These are phyloP conservation scores for Pseudotsuga menziesii DNA, from an alignment of 75 land plant genomes.

Conservation along the genomic window DNA sequence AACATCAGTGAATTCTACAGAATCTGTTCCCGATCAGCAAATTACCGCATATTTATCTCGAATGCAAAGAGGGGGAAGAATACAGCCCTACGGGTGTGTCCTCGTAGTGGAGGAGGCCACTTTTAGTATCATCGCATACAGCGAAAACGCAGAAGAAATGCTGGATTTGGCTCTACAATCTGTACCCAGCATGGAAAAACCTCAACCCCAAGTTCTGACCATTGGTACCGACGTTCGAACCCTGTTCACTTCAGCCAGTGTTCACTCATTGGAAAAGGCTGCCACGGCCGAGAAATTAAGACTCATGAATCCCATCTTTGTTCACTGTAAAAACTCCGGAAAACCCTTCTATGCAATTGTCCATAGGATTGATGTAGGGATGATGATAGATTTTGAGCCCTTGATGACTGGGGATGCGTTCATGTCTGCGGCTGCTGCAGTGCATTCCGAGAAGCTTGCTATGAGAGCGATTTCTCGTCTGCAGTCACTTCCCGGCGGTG, in stretches of 20 bases:
- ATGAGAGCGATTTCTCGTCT: constrained; percentile 85
- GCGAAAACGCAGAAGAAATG: constrained; percentile 72
- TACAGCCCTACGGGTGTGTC: constrained; percentile 95
- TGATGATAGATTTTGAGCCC: constrained; percentile 97
- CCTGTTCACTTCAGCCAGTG: constrained; percentile 60
- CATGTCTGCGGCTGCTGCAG: constrained; percentile 80
- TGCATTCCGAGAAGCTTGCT: constrained; percentile 98
- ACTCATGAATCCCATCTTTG: too few species aligned
- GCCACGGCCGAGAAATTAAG: too few species aligned
- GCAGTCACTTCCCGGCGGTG: constrained; percentile 92
- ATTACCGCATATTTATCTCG: constrained; percentile 80
- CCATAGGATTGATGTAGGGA: constrained; percentile 92
- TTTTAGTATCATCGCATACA: constrained; percentile 62
- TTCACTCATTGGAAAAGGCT: constrained; percentile 49
- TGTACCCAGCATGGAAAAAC: constrained; percentile 43
- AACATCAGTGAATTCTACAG: constrained; percentile 39
- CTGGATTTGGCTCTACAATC: constrained; percentile 61
- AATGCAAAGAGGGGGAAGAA: constrained; percentile 85
- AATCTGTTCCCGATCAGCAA: constrained; percentile 56
- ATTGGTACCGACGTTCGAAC: constrained; percentile 72
- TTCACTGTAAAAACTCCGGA: constrained; percentile 7
- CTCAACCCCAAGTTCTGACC: constrained; percentile 11
- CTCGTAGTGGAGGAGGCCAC: constrained; percentile 66
- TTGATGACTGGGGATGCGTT: constrained; percentile 72
- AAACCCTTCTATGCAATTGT: constrained; percentile 94